Conservation (phyloP, 345 rosid genomes). For the Lepidium sativum region DNA sequence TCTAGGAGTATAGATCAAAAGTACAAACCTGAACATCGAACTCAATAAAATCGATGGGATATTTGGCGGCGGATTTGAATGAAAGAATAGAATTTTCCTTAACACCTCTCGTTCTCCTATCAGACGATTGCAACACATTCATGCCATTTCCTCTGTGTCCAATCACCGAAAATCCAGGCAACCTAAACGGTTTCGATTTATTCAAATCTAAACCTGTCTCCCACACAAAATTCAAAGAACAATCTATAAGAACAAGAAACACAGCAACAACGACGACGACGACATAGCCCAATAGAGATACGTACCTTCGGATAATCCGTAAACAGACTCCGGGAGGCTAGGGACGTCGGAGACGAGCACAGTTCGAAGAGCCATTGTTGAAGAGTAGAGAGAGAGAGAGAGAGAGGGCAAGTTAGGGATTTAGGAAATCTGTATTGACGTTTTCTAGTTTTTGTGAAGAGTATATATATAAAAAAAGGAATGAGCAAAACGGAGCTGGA, state of each 20-base stretch:
- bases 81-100: slow-evolving; percentile 61
- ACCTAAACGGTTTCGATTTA: slow-evolving; percentile 36
- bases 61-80: slow-evolving; percentile 43
- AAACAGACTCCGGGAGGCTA: slow-evolving; percentile 43
- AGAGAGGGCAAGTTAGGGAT: slow-evolving; percentile 2
- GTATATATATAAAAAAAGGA: background rate
- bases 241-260: background rate
- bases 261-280: background rate
- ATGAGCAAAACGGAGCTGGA: background rate
- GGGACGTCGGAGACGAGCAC: slow-evolving; percentile 83
- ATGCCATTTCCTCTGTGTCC: slow-evolving; percentile 75
- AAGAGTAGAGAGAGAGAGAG: background rate
- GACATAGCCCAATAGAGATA: background rate
- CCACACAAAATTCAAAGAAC: background rate
- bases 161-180: slow-evolving; percentile 52
- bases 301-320: slow-evolving; percentile 22
- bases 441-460: background rate
- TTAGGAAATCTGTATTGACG: background rate
- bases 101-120: slow-evolving; percentile 41
- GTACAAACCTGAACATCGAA: slow-evolving; percentile 64
- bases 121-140: slow-evolving; percentile 44
- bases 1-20: no score
- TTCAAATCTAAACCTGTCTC: slow-evolving; percentile 14
- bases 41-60: slow-evolving; percentile 53
- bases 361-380: slow-evolving; percentile 71